Base-by-base conservation (phyloP, 305 asterid genomes). In the Solanum hybrid region DNA sequence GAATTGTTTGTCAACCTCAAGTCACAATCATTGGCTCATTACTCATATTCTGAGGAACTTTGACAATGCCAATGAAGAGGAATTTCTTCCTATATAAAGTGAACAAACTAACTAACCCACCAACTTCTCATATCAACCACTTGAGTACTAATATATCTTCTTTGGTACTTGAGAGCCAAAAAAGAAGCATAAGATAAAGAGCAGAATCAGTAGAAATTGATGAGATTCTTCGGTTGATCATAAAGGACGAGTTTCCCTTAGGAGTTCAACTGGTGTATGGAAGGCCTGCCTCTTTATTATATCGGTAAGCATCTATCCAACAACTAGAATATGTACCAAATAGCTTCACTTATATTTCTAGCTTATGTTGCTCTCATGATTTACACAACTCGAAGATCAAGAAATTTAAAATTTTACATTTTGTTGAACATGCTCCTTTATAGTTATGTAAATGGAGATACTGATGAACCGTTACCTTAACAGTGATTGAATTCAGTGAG, bases 261-360 rank as follows among this genome's bases (percentile, higher is more conserved):
- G 99, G 36, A 92, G 92, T 87, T 92, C 98, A 10, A 97, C 99
- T 57, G 99, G 99, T 78, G 94, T 93, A 35, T 97, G 99, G 99
- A 95, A 88, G 88, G 99, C 99, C 83, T 93, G 99, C 57, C 92
- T 95, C 88, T 96, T 94, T 94, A 95, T 95, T 39, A 92, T 97
- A 33, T 33, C 18, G 96, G 98, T 95, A 93, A 37, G 77, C 71
- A 42, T 81, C 7, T 37, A 80, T 80, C n/a, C 34, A 81, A 39
- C 86, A 39, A 81, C 26, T 80, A 10, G 61, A 11, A 80, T 39
- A 24, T 13, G 40, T 2, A 16, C 64, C 64, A 42, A 39, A 81
- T 81, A 39, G 86, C 67, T 81, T 81, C 67, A 39, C n/a, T 39
- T 81, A 39, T n/a, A 11, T 81, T 34, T 81, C 86, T 39, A 39